Evolutionary conservation across 2,329 filamentous ascomycete species (phyloP), one percentile per base, ranked within the genome.

Genomic region (Aspergillus amoenus): DNA sequence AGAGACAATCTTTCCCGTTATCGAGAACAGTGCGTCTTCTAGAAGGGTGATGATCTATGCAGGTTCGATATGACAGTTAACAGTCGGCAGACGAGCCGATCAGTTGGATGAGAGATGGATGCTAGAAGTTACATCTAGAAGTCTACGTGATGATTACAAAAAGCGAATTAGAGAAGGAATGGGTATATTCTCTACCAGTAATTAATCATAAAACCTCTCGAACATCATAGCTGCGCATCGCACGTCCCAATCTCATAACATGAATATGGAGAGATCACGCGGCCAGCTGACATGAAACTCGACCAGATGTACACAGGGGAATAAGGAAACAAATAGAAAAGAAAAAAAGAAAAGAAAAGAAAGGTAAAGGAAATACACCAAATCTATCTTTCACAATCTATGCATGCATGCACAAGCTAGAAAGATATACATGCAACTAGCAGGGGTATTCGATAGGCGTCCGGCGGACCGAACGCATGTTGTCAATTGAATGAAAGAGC

Each of bases 161-260:
- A 30, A 0, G 3, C 9, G 9, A 30, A 37, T 42, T 12, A 21
- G n/a, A 42, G 7, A 42, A 42, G 11, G n/a, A 13, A 21, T 30
- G 21, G 46, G 46, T 37, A 49, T 37, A 49, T 9, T 49, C n/a
- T 34, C n/a, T 49, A 49, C 32, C 32, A 13, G 46, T 17, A 27
- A 49, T 52, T 37, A 52, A 51, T 40, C 48, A 40, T 51, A 39
- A 41, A 30, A 42, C 22, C 24, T 51, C 18, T 30, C 18, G 48
- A 51, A 49, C 46, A 47, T 49, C 32, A 40, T 39, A 49, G 7
- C 46, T 34, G 27, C 8, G 9, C 32, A 40, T 30, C 45, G 30
- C 45, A 48, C 39, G 45, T 37, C 17, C 46, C 34, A 37, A 21
- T 7, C n/a, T 21, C 21, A 21, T 21, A 21, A 21, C 46, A 49